Evolutionary conservation across 2,329 filamentous ascomycete genomes (phyloP).

Genomic region (Cordyceps cateniannulata): DNA sequence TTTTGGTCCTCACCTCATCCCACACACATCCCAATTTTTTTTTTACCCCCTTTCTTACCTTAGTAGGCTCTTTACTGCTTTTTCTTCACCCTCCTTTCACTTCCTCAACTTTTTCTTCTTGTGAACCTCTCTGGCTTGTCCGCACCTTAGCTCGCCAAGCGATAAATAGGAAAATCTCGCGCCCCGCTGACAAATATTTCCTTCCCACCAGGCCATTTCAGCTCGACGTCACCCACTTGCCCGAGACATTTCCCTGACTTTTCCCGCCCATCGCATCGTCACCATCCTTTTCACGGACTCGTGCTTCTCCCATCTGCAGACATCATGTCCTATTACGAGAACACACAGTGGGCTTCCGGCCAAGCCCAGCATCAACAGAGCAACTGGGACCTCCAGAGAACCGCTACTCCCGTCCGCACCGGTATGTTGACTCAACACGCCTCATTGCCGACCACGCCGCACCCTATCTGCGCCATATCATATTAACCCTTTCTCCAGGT

Average conservation of each 20-base stretch:
- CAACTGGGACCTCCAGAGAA: constrained; percentile 41
- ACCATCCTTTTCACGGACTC: constrained; percentile 13
- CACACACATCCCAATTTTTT: too few species aligned
- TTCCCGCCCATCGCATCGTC: constrained; percentile 14
- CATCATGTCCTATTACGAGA: constrained; percentile 41
- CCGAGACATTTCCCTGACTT: constrained; percentile 13
- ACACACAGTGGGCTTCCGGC: constrained; percentile 33
- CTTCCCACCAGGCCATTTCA: constrained; percentile 9
- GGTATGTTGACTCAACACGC: constrained; percentile 23
- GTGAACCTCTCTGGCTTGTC: background rate
- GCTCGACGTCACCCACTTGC: constrained; percentile 12
- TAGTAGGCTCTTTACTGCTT: background rate
- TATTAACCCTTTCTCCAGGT: constrained; percentile 41
- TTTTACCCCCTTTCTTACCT: background rate
- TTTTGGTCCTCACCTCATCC: background rate
- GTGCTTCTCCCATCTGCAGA: background rate
- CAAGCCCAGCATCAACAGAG: constrained; percentile 20
- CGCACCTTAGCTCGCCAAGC: constrained; percentile 5
- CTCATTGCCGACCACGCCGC: background rate
- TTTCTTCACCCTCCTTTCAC: background rate
- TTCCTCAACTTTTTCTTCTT: background rate
- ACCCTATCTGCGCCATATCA: constrained; percentile 12
- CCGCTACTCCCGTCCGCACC: constrained; percentile 33
- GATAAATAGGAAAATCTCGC: background rate
- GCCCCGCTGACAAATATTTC: constrained; percentile 12